Evolutionary conservation across 2,329 filamentous ascomycete genomes (phyloP).

Genomic region (Phaeophleospora eucalypticola): DNA sequence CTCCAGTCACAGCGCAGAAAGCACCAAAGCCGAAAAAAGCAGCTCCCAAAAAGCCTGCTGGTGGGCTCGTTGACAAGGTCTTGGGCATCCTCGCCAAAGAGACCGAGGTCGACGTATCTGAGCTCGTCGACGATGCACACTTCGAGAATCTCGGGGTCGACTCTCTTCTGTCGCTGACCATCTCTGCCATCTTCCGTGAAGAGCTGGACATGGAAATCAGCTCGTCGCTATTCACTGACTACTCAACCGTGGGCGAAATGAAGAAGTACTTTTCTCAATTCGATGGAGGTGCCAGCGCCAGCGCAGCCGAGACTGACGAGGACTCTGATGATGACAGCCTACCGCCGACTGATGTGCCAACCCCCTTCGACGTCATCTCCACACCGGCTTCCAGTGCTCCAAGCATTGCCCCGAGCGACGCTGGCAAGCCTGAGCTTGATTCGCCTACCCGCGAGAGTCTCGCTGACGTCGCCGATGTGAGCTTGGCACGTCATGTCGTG

Average conservation of each 20-base stretch:
- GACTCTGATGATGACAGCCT: constrained; percentile 41
- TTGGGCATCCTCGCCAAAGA: constrained; percentile 66
- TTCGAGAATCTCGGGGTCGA: constrained; percentile 62
- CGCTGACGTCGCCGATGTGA: constrained; percentile 38
- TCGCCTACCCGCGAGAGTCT: constrained; percentile 32
- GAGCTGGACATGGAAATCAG: constrained; percentile 57
- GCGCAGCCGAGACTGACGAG: constrained; percentile 33
- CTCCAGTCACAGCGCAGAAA: constrained; percentile 30
- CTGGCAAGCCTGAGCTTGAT: constrained; percentile 38
- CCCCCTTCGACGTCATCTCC: constrained; percentile 42
- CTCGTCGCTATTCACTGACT: constrained; percentile 57
- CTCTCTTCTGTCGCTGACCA: constrained; percentile 58
- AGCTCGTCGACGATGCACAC: constrained; percentile 57
- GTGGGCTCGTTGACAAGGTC: constrained; percentile 49
- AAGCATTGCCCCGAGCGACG: constrained; percentile 38
- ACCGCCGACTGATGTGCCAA: constrained; percentile 38
- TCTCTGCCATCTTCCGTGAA: constrained; percentile 59
- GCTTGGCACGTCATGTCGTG: constrained; percentile 47
- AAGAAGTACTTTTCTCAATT: constrained; percentile 53
- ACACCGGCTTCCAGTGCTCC: constrained; percentile 49
- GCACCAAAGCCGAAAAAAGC: constrained; percentile 53
- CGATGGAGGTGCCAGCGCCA: constrained; percentile 36
- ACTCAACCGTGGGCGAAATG: constrained; percentile 57
- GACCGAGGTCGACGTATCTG: constrained; percentile 55
- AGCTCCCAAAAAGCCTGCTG: constrained; percentile 50